Base-by-base conservation (phyloP, 495 filamentous ascomycete species). In the Amorphotheca resinae region DNA sequence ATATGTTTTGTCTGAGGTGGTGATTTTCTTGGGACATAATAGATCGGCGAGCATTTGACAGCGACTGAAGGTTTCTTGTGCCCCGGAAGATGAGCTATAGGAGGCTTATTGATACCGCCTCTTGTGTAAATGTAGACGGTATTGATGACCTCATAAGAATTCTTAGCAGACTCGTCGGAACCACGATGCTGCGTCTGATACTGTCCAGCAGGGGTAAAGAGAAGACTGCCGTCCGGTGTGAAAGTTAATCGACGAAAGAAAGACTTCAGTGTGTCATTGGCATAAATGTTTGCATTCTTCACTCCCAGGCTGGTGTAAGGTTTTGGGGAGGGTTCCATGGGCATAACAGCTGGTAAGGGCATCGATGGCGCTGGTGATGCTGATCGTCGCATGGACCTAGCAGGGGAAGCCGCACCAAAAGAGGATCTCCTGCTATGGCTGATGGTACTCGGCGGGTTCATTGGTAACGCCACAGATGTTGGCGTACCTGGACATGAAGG, bases 51-150 rank as follows among this genome's bases (percentile, higher is more conserved):
- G 61, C 91, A 99, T 57, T 82, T 81, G 34, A 99, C 84, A 3
- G 86, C 93, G 9, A 99, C 84, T 1, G 93, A 99, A 7, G 93
- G 89, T 57, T 99, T 99, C 68, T 95, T 99, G 54, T 95, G 89
- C 1, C 91, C 93, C 0, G 93, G 93, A 22, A 99, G 72, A 64
- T 95, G 89, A n/a, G 93, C 87, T 44, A 99, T 84, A 12, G 93
- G 93, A 11, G 93, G 87, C 58, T 89, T 95, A 61, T 94, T 96
- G 53, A 99, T 83, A 9, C 93, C 93, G 14, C 87, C 93, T 45
- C 93, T 74, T 0, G 89, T 95, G 57, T 99, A 99, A 35, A 99
- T 86, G 61, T 96, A 99, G 21, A 96, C 93, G 0, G 93, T 99
- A 56, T 99, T 99, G 62, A 82, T 85, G 28, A 94, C 70, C 31